Base-by-base conservation (phyloP, 1,284 basidiomycete species). In the Mycena citricolor region DNA sequence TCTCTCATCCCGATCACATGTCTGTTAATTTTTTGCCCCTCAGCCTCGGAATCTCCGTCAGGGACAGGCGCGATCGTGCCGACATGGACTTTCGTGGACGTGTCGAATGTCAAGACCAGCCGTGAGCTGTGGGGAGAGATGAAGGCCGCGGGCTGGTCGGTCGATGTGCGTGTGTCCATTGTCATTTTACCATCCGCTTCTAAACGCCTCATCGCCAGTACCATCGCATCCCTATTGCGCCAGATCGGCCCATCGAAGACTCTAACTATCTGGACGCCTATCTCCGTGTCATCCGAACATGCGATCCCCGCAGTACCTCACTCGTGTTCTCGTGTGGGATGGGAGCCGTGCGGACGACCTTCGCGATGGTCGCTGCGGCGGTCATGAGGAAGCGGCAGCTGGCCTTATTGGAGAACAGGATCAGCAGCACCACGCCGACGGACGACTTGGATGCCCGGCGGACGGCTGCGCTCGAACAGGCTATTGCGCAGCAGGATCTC, bases 251-350 rank as follows among this genome's bases (percentile, higher is more conserved):
- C 2, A 90, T 94, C 38, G 92, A 95, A 81, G 88, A 94, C 63
- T 10, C 44, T 81, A 93, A 93, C 58, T 97, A 97, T 61, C 80
- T 98, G 12, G 97, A 99, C 65, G 89, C 91, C 1, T 97, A 97
- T 64, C 75, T 95, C 14, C 77, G 79, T 11, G 83, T 94, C 35
- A 86, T 99, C 58, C 82, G 84, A 56, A 69, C 80, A 29, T 82
- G 88, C 0, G 90, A 97, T 55, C 94, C 95, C 0, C 68, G 83
- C 7, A 76, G 73, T 16, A 93, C 91, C 0, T 85, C 88, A 1
- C 73, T 99, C 13, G 90, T 99, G 2, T 97, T 99, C 65, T 95
- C 92, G 45, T 98, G 97, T 63, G 95, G 97, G 30, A 94, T 97
- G 79, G 97, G 97, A 32, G 91, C 93, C 3, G 94, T 97, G 0